Evolutionary conservation across 345 rosid species (phyloP), one percentile per base, ranked within the genome.

Genomic region (Rubroshorea leprosula): DNA sequence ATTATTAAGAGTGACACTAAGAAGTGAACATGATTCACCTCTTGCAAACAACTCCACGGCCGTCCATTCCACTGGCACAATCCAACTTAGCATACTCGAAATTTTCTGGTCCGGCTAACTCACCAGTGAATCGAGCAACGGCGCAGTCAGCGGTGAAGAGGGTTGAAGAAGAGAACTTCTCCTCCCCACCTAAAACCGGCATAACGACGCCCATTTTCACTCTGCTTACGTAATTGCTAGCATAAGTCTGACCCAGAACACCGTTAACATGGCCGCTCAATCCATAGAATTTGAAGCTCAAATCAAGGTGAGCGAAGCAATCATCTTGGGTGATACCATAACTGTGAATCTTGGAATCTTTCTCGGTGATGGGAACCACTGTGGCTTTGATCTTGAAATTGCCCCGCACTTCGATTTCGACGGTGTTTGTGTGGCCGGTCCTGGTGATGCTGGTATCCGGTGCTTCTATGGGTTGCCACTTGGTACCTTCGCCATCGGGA

Each of bases 271-370:
- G 63, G 2, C 83, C 51, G 51, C 86, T 81, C 5, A 78, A 64
- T 57, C 73, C 61, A 6, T 56, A 68, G 76, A 88, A 83, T 55
- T 71, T 77, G 68, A 83, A 83, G 3, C 83, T 85, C 13, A 81
- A 76, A 43, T 83, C 86, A 48, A 81, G 68, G 70, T 85, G 90
- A 18, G 77, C 83, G 51, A 88, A 83, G 41, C 87, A 83, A 53
- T 85, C 83, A 23, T 83, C 46, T 13, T 66, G 52, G 15, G 86
- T 85, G 15, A 85, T 64, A 41, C 76, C 73, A 60, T 81, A 85
- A 50, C 60, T 76, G 29, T 78, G 85, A 41, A 78, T 41, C n/a
- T 66, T 78, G 27, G 83, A 81, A 49, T 84, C 92, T 75, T 88
- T 84, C 60, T 70, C 69, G 0, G 81, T 83, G 2, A 85, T 81